These are phyloP conservation scores for Odonthalia washingtoniensis DNA, from an alignment of 31 red algal genomes.

Conservation along the genomic window DNA sequence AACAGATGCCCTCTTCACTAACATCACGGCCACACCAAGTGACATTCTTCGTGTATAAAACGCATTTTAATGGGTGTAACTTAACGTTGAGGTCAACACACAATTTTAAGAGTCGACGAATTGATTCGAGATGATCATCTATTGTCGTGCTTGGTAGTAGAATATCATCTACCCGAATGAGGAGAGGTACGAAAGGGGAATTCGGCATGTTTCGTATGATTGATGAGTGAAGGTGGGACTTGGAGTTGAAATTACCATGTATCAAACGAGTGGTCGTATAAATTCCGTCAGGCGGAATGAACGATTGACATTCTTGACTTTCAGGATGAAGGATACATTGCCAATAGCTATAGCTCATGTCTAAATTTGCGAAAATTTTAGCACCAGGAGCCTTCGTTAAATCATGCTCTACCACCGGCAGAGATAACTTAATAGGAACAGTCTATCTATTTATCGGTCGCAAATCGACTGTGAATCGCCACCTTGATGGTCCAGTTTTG, in stretches of 20 bases:
- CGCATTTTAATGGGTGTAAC: neutral
- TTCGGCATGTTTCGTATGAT: neutral
- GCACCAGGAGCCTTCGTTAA: neutral
- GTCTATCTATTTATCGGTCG: neutral
- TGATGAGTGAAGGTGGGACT: conserved; percentile 18
- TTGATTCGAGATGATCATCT: neutral
- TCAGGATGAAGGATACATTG: neutral
- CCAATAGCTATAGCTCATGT: conserved; percentile 13
- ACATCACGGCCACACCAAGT: neutral
- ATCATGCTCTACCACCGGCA: neutral
- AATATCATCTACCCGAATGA: neutral
- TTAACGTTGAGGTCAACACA: conserved; percentile 1
- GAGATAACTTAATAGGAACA: neutral
- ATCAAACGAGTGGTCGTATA: conserved; percentile 2
- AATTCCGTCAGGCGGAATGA: conserved; percentile 16
- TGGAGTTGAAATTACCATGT: conserved; percentile 9
- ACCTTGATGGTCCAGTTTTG: conserved; percentile 15
- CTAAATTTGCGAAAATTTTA: conserved; percentile 13
- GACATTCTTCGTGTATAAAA: neutral
- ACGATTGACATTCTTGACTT: conserved; percentile 22
- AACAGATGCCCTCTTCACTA: neutral
- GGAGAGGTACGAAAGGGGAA: neutral
- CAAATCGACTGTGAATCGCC: conserved; percentile 4
- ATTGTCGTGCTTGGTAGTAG: neutral
- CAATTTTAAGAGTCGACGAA: neutral